Conservation (phyloP, 257 asterid genomes). For the Nicotiana undulata region DNA sequence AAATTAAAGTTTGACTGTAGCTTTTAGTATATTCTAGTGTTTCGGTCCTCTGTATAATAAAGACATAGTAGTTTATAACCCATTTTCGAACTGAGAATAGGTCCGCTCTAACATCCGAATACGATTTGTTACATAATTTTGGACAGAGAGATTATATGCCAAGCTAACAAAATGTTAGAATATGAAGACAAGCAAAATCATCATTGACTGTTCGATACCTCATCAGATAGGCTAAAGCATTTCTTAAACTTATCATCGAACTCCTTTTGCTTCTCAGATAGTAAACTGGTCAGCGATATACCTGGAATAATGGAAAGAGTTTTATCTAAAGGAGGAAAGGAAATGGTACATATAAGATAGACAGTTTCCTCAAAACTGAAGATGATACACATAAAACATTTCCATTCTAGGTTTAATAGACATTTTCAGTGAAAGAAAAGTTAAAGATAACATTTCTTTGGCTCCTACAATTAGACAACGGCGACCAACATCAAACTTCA, state of each 20-base stretch:
- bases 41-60: background rate
- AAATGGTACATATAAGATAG: background rate
- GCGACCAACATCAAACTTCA: background rate
- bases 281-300: constrained; percentile 45
- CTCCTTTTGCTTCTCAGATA: constrained; percentile 62
- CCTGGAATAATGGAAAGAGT: constrained; percentile 40
- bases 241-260: constrained; percentile 62
- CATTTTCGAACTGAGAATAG: background rate
- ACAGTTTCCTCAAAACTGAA: background rate
- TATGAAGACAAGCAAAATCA: too few species aligned
- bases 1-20: background rate
- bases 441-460: background rate
- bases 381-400: background rate
- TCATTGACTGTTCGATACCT: constrained; percentile 30
- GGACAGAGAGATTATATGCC: background rate
- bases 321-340: constrained; percentile 4
- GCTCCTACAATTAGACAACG: background rate
- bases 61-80: background rate
- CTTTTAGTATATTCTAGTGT: background rate
- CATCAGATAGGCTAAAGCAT: constrained; percentile 56
- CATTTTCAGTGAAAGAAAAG: background rate
- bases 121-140: background rate
- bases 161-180: too few species aligned
- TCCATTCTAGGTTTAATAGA: background rate
- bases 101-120: background rate